Base-by-base conservation (phyloP, 805 yeast species). In the Ogataea methanolica region DNA sequence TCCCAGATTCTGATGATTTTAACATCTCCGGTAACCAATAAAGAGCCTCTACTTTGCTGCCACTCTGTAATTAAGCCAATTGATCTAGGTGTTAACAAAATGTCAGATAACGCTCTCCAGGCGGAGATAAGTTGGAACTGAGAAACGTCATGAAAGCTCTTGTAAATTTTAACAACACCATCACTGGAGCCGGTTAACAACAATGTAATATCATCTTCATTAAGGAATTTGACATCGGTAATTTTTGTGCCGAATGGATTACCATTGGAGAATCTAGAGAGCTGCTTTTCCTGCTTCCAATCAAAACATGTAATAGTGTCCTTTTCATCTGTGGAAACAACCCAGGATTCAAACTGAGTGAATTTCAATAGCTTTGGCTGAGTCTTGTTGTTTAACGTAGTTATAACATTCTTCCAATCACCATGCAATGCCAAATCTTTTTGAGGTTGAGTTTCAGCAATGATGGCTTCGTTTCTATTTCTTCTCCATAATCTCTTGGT, bases 1-100 rank as follows among this genome's bases (percentile, higher is more conserved):
- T 94, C 98, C 99, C 99, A 94, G 1, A 91, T 74, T 48, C 96
- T 73, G 46, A 94, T 88, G 22, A 90, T 83, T 58, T 91, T 88
- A 8, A 88, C 96, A 70, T 94, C 98, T 41, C 99, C 99, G 37
- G 96, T 90, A 1, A 88, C 96, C 45, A 92, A 70, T 36, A 94
- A 70, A 0, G 96, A 80, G 0, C 99, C 99, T 50, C 97, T 73
- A 40, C 94, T 85, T 61, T 94, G 99, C 65, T 92, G 98, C 99
- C 99, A 94, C 56, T 94, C 98, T 11, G 91, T 81, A 17, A 89
- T 76, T 44, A 92, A 70, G 4, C 97, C 97, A 15, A 88, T 80
- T 26, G 90, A 83, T 58, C 88, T 76, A 23, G 92, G 87, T 0
- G 96, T 84, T 23, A 89, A 72, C 16, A 89, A 68, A 60, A 92